Base-by-base conservation (phyloP, 78 protist genomes). In the Dictyostelium purpureum region DNA sequence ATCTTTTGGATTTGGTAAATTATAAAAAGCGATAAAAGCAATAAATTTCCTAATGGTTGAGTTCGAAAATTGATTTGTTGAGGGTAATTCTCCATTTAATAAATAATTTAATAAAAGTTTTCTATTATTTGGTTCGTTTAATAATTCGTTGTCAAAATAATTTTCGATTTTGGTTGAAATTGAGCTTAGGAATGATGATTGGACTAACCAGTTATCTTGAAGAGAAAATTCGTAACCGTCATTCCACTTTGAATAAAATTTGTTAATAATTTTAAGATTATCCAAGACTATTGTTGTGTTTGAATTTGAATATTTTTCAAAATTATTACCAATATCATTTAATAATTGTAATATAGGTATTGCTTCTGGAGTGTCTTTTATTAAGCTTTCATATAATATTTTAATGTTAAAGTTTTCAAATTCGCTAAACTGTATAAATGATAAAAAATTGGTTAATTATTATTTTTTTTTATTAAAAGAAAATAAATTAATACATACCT, bases 281-380 rank as follows among this genome's bases (percentile, higher is more conserved):
- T 52, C 26, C 12, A 77, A 57, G 10, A 52, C 47, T 4, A 77
- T 7, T 14, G 85, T 35, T 21, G 42, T 11, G 33, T 18, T 51
- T 33, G 37, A 26, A 40, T 52, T 52, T 21, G 59, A 37, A 57
- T 77, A 57, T 35, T 77, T 24, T 57, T 57, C 56, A 42, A 77
- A 35, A 57, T 77, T 57, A 24, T 9, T 9, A 24, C 24, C 37
- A 57, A 77, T 57, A 26, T 52, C 69, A 16, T 52, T 37, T 26
- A 77, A 26, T 40, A 40, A 66, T 73, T 73, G 94, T 7, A 59
- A 37, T 31, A 35, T 31, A 10, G 83, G 69, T 3, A 88, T 38
- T 28, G 76, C 69, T 43, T 88, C 88, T 37, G 94, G 89, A 43
- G 78, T 71, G 61, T 92, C 95, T 42, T 78, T 57, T 11, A 87